Base-by-base conservation (phyloP, 345 rosid genomes). In the Populus deltoides region DNA sequence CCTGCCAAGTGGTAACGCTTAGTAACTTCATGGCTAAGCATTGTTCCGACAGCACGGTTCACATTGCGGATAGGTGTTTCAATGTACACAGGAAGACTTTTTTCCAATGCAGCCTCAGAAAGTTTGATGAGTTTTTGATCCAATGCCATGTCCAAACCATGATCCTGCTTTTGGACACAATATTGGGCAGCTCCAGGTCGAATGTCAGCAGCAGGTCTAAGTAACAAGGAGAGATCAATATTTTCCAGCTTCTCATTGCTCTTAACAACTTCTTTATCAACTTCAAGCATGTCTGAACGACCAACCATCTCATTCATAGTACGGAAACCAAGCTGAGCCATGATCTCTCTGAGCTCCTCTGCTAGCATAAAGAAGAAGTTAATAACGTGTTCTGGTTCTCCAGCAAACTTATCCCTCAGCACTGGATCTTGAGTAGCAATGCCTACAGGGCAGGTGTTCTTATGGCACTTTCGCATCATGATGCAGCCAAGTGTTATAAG, bases 381-480 rank as follows among this genome's bases (percentile, higher is more conserved):
- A 49, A 97, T 94, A 45, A 94, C 99, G 77, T 97, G 98, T 81
- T 97, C 98, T 31, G 99, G 98, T 80, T 97, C 98, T 77, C 99
- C 99, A 27, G 99, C 98, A 81, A 97, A 97, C 83, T 97, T 97
- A 75, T 90, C 99, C 69, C 99, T 92, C 70, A 97, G 92, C 71
- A 97, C 97, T 27, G 98, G 98, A 88, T 97, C 99, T 79, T 97
- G 99, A 36, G 99, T 97, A 47, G 99, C 99, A 87, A 97, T 94
- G 75, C 99, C 99, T n/a, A 97, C 99, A 25, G 99, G 99, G 68
- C 99, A 97, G 12, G 99, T 97, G 79, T 97, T 97, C 81, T 97
- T 97, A 84, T 97, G 99, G 88, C 99, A 97, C 83, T 97, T 97
- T 76, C 98, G 86, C 99, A 97, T 97, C 99, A 97, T 97, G 85